phyloP scores from a whole-genome alignment of 345 rosid genomes.

The Barbarea vulgaris region DNA sequence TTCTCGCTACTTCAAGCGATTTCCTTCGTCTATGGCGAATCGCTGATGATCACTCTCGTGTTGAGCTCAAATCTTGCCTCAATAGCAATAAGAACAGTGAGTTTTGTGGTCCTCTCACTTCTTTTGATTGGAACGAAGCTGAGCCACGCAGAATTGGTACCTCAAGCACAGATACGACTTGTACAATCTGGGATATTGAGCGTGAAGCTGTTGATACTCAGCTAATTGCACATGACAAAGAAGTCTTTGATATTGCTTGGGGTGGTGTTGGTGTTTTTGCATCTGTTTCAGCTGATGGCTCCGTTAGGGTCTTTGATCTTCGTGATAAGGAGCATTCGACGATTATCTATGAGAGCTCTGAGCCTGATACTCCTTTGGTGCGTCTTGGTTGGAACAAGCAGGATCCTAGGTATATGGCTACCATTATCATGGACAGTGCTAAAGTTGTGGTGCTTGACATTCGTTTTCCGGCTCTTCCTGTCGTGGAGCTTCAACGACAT shows the following conservation, averaged over 20 bases:
- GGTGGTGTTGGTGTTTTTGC: constrained; percentile 96
- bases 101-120: constrained; percentile 86
- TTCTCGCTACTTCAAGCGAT: constrained; percentile 90
- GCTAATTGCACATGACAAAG: constrained; percentile 95
- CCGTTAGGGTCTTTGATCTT: constrained; percentile 84
- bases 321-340: constrained; percentile 94
- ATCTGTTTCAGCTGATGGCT: constrained; percentile 91
- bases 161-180: constrained; percentile 89
- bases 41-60: constrained; percentile 63
- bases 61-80: constrained; percentile 73
- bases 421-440: constrained; percentile 90
- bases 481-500: constrained; percentile 92
- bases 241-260: constrained; percentile 97
- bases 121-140: constrained; percentile 98
- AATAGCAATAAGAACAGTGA: constrained; percentile 90
- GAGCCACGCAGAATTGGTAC: constrained; percentile 93
- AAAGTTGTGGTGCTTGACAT: constrained; percentile 94
- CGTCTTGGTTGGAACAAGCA: constrained; percentile 99
- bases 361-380: constrained; percentile 89
- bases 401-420: constrained; percentile 97
- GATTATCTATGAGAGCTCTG: constrained; percentile 88
- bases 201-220: constrained; percentile 89
- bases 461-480: constrained; percentile 89
- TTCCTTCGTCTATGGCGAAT: constrained; percentile 94
- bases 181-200: constrained; percentile 94